A percentile compares a stretch with the other conserved stretches of the same genome.
These are phyloP conservation scores for Saccharomyces hybrid DNA, from an alignment of 1,139 yeast species.

Conservation along the genomic window DNA sequence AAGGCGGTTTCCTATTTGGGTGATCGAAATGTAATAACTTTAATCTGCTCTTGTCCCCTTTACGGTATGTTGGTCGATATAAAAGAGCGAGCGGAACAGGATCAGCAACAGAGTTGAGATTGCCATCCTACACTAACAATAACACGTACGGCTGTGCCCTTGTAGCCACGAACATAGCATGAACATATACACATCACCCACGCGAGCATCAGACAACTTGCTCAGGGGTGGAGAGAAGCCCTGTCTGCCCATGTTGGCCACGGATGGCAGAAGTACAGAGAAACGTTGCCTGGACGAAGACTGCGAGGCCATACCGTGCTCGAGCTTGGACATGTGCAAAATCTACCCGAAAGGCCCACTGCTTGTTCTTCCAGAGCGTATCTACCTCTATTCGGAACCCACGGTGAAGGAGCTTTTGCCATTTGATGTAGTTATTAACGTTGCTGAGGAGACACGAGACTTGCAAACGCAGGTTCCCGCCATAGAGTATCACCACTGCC, in stretches of 20 bases:
- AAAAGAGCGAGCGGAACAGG: background rate
- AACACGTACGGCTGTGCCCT: background rate
- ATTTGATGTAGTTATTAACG: background rate
- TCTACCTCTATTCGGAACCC: background rate
- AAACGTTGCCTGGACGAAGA: background rate
- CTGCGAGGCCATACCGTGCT: background rate
- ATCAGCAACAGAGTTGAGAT: background rate
- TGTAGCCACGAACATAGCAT: background rate
- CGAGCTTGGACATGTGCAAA: background rate
- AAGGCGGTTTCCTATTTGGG: constrained; percentile 14
- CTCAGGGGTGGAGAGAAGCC: background rate
- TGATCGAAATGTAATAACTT: background rate
- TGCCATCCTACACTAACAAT: background rate
- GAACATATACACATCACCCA: background rate
- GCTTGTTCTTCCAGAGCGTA: background rate
- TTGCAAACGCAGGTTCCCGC: background rate
- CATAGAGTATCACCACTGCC: background rate
- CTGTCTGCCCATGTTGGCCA: background rate
- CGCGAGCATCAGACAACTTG: background rate
- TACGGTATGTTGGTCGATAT: background rate
- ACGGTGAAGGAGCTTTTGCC: background rate
- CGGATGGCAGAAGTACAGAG: background rate
- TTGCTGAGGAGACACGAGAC: background rate
- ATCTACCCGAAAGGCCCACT: background rate
- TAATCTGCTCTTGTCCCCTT: background rate